Evolutionary conservation across 305 asterid genomes (phyloP), one percentile per base, ranked within the genome.

Genomic region (Nicotiana rustica): DNA sequence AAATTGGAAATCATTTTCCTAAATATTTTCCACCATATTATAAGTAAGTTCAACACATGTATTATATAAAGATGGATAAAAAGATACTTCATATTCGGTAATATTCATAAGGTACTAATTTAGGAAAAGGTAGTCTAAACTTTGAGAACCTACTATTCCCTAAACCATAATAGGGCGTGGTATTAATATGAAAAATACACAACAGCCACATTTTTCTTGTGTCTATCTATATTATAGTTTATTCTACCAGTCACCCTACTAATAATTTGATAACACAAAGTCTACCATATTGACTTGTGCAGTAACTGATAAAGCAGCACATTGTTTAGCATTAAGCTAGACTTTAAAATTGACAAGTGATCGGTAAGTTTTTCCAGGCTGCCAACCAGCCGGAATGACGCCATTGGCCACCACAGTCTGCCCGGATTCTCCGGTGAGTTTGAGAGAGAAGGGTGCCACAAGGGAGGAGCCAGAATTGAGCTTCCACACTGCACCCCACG

Each of bases 401-500:
- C 68, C 44, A 31, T 38, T 15, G 2, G 90, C 91, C 36, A 82
- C 82, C 64, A 91, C 66, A 13, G 82, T 75, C 57, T 76, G 61
- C 3, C 79, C 84, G 0, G 87, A 76, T 7, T 77, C 81, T 4
- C 85, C 79, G 2, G 91, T 92, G 1, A 95, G 85, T 55, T 87
- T 84, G 9, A 95, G 49, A 1, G 95, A 87, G 80, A 92, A 92
- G 4, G 98, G 97, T 2, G 94, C 85, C 60, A 65, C 64, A 31
- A 88, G 67, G 14, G 85, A 82, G 4, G 86, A 17, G 0, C 96
- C 95, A 9, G 83, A 14, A 60, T 92, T 83, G 52, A 85, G 57
- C 88, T 88, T 93, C 94, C 92, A 92, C 41, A 91, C 91, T 6
- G 97, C 94, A 6, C 98, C 98, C 94, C 94, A 92, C 14, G 92